Evolutionary conservation across 2,329 filamentous ascomycete genomes (phyloP).

Genomic region (Penicillium crustosum): DNA sequence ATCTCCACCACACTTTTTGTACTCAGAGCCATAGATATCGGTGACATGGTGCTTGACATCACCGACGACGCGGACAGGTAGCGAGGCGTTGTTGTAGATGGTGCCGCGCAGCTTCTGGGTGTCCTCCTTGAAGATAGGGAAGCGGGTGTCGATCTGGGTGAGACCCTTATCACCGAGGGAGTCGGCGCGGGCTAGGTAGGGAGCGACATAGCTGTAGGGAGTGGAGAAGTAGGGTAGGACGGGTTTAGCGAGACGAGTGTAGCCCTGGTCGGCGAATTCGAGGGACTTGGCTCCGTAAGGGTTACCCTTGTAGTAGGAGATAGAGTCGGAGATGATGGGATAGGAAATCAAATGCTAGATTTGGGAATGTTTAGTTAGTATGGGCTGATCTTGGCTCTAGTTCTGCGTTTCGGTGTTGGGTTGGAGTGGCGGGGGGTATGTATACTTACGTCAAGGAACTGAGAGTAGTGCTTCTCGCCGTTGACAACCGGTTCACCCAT

Average conservation of each 20-base stretch:
- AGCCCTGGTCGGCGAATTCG: constrained; percentile 70
- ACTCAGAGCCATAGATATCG: constrained; percentile 46
- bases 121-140: constrained; percentile 74
- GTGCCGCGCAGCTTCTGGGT: constrained; percentile 68
- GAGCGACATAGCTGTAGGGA: constrained; percentile 78
- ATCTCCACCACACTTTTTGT: constrained; percentile 52
- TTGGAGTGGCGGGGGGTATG: constrained; percentile 12
- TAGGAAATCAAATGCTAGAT: constrained; percentile 78
- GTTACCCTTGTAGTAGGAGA: constrained; percentile 76
- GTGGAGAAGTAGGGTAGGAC: constrained; percentile 74
- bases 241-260: constrained; percentile 73
- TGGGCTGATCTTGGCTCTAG: not conserved
- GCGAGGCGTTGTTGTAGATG: constrained; percentile 60
- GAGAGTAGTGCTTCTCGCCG: constrained; percentile 51
- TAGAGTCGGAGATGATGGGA: constrained; percentile 75
- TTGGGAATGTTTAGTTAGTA: constrained; percentile 22
- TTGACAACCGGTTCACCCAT: constrained; percentile 53
- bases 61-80: constrained; percentile 63
- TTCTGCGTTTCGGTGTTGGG: not conserved
- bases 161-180: constrained; percentile 71
- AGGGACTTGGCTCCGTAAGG: constrained; percentile 82
- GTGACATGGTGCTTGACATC: constrained; percentile 53
- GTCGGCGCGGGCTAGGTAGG: constrained; percentile 83
- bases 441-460: constrained; percentile 45
- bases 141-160: constrained; percentile 65